phyloP scores from a whole-genome alignment of 108 stramenopile genomes.

The Chaetoceros muelleri region DNA sequence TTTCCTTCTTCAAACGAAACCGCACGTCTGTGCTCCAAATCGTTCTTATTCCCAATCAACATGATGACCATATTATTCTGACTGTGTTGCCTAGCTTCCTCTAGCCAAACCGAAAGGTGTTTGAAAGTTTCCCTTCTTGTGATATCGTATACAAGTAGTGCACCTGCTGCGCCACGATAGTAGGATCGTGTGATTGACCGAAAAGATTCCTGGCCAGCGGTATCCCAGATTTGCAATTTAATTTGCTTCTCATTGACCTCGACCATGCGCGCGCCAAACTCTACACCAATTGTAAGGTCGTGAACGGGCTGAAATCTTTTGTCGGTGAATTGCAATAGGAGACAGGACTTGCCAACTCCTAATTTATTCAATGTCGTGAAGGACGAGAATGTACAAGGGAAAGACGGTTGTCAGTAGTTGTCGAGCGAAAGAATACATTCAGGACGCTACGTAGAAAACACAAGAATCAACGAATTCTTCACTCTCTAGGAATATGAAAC shows the following conservation, averaged over 20 bases:
- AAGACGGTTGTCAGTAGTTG: background rate
- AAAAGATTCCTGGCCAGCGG: conserved; percentile 95
- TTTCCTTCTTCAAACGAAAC: conserved; percentile 84
- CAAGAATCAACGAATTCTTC: conserved; percentile 1
- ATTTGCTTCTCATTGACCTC: conserved; percentile 80
- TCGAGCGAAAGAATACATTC: background rate
- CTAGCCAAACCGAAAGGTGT: conserved; percentile 95
- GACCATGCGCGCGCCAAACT: conserved; percentile 98
- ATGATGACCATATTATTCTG: conserved; percentile 99
- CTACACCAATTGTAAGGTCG: conserved; percentile 98
- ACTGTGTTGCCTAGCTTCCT: conserved; percentile 96
- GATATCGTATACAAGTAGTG: conserved; percentile 98
- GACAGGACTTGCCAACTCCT: conserved; percentile 99
- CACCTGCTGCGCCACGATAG: conserved; percentile 98
- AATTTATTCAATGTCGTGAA: conserved; percentile 1
- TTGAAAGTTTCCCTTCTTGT: conserved; percentile 98
- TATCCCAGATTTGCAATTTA: conserved; percentile 90
- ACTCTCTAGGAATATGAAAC: background rate
- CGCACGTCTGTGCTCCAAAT: conserved; percentile 88
- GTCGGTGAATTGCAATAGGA: conserved; percentile 99
- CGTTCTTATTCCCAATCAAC: conserved; percentile 96
- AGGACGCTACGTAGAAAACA: background rate
- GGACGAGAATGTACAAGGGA: background rate
- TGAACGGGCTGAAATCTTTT: conserved; percentile 99
- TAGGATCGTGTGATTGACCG: conserved; percentile 98